Conservation (phyloP, 768 basidiomycete species). For the Flagelloscypha sp. region DNA sequence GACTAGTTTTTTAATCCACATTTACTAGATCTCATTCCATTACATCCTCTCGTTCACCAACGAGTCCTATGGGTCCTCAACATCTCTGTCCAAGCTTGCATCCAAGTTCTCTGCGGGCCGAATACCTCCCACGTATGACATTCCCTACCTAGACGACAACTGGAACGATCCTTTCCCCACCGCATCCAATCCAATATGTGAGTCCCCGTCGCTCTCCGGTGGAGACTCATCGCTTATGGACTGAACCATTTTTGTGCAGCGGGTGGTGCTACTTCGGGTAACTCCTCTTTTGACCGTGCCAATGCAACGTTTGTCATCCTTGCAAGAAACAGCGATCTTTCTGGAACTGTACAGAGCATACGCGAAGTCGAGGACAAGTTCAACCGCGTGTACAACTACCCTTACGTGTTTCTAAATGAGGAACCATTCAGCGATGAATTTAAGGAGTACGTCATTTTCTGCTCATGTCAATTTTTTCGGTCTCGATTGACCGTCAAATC, state of each 20-base stretch:
- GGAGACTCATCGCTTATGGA: too few species aligned
- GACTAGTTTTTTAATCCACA: background rate
- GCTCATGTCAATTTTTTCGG: conserved; percentile 13
- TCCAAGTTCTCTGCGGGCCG: conserved; percentile 15
- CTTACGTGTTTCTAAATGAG: conserved; percentile 88
- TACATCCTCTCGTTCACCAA: conserved; percentile 37
- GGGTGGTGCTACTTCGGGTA: too few species aligned
- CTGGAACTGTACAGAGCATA: conserved; percentile 55
- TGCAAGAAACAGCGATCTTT: conserved; percentile 56
- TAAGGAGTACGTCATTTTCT: conserved; percentile 40
- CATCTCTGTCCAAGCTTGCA: conserved; percentile 28
- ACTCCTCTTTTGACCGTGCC: too few species aligned
- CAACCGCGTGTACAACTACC: conserved; percentile 72
- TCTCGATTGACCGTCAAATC: conserved; percentile 5
- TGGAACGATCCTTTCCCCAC: conserved; percentile 20
- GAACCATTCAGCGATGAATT: conserved; percentile 70
- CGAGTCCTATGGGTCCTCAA: conserved; percentile 34
- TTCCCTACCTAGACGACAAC: conserved; percentile 21
- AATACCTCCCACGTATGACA: conserved; percentile 22
- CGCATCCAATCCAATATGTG: conserved; percentile 10
- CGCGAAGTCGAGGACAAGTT: conserved; percentile 74
- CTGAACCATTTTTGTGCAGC: too few species aligned
- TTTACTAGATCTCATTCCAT: conserved; percentile 27
- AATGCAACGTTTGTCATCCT: conserved; percentile 41
- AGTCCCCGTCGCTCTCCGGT: too few species aligned